phyloP scores from a whole-genome alignment of 306 rosid species.

The Biancaea sappan region DNA sequence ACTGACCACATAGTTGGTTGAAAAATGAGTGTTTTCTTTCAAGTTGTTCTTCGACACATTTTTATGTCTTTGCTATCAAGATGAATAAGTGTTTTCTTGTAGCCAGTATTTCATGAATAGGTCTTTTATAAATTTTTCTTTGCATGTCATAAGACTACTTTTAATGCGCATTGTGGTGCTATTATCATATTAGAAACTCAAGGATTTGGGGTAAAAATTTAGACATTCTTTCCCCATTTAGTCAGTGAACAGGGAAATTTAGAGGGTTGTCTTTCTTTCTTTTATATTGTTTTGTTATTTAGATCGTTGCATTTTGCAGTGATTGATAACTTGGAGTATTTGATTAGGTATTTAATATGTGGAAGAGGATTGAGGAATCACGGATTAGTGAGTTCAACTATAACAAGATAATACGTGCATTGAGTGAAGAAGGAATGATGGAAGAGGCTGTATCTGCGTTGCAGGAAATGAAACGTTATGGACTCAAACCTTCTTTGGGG shows the following conservation, averaged over 20 bases:
- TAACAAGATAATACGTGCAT: slow-evolving; percentile 51
- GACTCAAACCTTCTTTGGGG: slow-evolving; percentile 51
- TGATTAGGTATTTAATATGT: slow-evolving; percentile 64
- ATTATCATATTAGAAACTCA: background rate
- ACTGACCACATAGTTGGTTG: too few species aligned
- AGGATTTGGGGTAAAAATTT: background rate
- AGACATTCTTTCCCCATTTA: background rate
- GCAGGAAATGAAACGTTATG: slow-evolving; percentile 54
- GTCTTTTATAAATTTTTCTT: too few species aligned
- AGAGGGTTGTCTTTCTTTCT: background rate
- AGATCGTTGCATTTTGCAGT: background rate
- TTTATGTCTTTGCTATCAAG: too few species aligned
- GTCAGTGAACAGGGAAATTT: background rate
- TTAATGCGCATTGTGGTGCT: background rate
- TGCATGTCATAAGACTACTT: too few species aligned
- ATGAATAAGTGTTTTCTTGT: too few species aligned
- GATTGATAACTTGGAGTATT: slow-evolving; percentile 27
- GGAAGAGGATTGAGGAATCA: slow-evolving; percentile 65
- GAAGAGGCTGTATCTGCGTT: slow-evolving; percentile 54
- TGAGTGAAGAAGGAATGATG: slow-evolving; percentile 59
- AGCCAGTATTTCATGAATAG: too few species aligned
- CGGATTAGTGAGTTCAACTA: slow-evolving; percentile 60
- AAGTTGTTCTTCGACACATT: too few species aligned
- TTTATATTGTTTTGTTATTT: background rate
- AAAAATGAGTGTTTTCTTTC: too few species aligned